Evolutionary conservation across 768 basidiomycete genomes (phyloP), one percentile per base, ranked within the genome.

Genomic region (Naganishia randhawae): DNA sequence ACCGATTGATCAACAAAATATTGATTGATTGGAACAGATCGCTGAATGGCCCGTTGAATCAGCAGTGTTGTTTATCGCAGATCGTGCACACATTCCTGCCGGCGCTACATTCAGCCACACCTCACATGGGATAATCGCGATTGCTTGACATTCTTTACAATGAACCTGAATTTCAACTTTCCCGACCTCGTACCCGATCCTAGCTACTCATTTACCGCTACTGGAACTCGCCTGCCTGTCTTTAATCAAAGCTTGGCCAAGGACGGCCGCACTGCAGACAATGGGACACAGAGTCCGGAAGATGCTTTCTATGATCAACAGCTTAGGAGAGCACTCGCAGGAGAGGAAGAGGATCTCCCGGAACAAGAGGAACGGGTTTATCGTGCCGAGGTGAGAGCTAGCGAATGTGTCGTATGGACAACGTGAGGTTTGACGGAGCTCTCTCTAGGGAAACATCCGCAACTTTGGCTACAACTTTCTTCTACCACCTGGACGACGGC

Each of bases 341-440:
- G 66, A 3, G 41, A 41, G 29, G 35, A 45, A n/a, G 66, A 67
- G 32, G 54, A 32, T 10, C 42, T 67, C 17, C n/a, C 27, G 11
- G 66, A 57, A 27, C 66, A 67, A 29, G 66, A 67, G 27, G 66
- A 67, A 16, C 37, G 66, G 10, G 66, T 67, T 16, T 67, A 67
- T n/a, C 66, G 66, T 13, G 66, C 66, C 13, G 66, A 67, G 54
- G 66, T 67, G 48, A 19, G 66, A 5, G 9, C 14, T 5, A n/a
- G n/a, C 17, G 61, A 22, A 19, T 10, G 16, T 22, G 13, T 11
- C 42, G 2, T 31, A 9, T 7, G 37, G 9, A 19, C 5, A 6
- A 32, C 13, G 50, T 10, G 50, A 9, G 13, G 9, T 25, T 51
- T 51, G 50, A 31, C 8, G 50, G 11, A 25, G 31, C 10, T 54